A percentile compares a stretch with the other conserved stretches of the same genome.
phyloP scores from a whole-genome alignment of 352 stramenopile genomes.

The Phytophthora nicotianae region DNA sequence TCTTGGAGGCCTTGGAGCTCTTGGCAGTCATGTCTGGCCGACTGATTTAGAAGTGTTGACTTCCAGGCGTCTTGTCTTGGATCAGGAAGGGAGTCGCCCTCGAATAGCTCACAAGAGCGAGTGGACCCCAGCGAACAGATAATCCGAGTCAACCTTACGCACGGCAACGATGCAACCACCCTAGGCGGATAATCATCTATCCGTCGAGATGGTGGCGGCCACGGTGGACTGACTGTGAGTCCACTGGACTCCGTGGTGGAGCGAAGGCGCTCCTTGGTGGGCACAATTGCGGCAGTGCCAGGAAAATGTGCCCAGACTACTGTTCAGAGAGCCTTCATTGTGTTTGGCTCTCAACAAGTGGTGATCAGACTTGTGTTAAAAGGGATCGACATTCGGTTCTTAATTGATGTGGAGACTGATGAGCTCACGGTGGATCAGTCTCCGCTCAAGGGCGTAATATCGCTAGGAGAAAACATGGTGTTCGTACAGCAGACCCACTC shows the following conservation, averaged over 20 bases:
- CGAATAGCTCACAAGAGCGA: neutral
- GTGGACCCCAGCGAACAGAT: neutral
- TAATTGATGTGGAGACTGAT: neutral
- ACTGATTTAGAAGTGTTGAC: conserved; percentile 9
- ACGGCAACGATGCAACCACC: conserved; percentile 1
- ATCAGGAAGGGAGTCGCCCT: conserved; percentile 4
- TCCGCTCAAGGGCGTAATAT: neutral
- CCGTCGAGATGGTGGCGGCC: conserved; percentile 8
- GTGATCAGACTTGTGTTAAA: too few species aligned
- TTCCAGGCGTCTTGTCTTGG: conserved; percentile 1
- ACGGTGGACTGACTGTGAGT: neutral
- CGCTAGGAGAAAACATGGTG: neutral
- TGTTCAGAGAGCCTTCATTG: neutral
- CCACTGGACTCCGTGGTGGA: too few species aligned
- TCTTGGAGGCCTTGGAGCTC: conserved; percentile 4
- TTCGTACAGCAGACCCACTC: neutral
- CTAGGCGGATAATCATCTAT: conserved; percentile 14
- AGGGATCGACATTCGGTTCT: conserved; percentile 2
- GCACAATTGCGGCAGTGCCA: neutral
- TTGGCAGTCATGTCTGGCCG: conserved; percentile 1
- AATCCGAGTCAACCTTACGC: conserved; percentile 1
- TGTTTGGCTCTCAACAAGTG: neutral
- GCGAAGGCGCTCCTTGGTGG: too few species aligned
- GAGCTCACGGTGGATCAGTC: neutral
- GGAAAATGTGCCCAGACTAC: neutral